These are phyloP conservation scores for Fusarium sororula DNA, from an alignment of 2,329 filamentous ascomycete genomes.

Conservation along the genomic window DNA sequence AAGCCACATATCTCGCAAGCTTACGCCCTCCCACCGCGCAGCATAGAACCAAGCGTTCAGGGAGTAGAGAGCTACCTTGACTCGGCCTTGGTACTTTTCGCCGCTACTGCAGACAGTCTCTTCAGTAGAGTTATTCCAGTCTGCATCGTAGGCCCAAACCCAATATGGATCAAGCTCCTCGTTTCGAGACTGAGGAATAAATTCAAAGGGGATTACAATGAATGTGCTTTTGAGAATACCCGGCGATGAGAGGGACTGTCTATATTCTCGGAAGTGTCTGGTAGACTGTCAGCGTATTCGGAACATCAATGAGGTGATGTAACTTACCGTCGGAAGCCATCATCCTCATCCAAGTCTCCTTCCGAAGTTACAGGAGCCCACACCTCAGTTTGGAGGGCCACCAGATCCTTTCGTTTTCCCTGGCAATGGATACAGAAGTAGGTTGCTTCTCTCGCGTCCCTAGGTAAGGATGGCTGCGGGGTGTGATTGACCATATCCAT, in stretches of 20 bases:
- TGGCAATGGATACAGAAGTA: background rate
- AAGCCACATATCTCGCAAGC: background rate
- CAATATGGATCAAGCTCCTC: background rate
- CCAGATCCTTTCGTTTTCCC: background rate
- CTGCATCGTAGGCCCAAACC: background rate
- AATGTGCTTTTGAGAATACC: background rate
- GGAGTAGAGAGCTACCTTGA: background rate
- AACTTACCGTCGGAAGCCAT: background rate
- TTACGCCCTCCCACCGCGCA: background rate
- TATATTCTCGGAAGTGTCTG: background rate
- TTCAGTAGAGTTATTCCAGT: background rate
- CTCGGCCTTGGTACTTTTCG: background rate
- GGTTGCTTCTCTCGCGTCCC: background rate
- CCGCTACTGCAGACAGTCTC: background rate
- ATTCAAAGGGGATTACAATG: background rate
- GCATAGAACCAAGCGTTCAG: background rate
- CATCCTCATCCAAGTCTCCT: background rate
- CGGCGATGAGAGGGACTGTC: background rate
- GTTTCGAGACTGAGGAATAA: accelerated
- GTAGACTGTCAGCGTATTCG: background rate
- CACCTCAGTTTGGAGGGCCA: background rate
- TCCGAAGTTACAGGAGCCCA: accelerated
- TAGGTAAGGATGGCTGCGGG: background rate
- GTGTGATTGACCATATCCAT: background rate
- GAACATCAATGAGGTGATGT: accelerated